Percentiles rank a stretch among this genome's conserved stretches.
Conservation (phyloP, 495 filamentous ascomycete species). For the Penicillium canescens region DNA sequence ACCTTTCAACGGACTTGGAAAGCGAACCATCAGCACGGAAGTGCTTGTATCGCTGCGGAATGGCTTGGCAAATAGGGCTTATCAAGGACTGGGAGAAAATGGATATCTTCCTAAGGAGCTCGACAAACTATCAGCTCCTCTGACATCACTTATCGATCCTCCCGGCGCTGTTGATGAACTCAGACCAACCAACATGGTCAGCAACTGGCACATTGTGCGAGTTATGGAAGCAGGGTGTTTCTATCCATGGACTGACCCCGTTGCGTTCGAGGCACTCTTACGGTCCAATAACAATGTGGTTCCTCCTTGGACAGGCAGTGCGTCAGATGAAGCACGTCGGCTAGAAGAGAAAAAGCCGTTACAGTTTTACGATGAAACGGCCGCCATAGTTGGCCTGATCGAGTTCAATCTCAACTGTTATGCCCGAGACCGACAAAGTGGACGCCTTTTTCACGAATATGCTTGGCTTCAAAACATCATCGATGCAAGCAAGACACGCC, state of each 20-base stretch:
- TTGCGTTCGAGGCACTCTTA: slow-evolving; percentile 38
- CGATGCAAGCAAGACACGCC: slow-evolving; percentile 42
- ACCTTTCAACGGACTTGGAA: slow-evolving; percentile 45
- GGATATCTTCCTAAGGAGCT: slow-evolving; percentile 25
- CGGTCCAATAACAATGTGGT: slow-evolving; percentile 32
- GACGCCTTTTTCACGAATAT: slow-evolving; percentile 31
- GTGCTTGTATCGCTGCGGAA: slow-evolving; percentile 55
- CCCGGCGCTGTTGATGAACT: slow-evolving; percentile 11
- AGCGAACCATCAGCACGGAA: slow-evolving; percentile 58
- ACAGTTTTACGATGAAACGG: slow-evolving; percentile 39
- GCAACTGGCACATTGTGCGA: slow-evolving; percentile 52
- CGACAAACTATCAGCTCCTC: slow-evolving; percentile 16
- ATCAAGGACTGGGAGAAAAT: slow-evolving; percentile 30
- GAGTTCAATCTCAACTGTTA: slow-evolving; percentile 37
- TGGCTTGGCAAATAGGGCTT: slow-evolving; percentile 45
- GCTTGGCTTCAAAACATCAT: slow-evolving; percentile 36
- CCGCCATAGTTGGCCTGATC: slow-evolving; percentile 36
- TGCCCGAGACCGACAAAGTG: slow-evolving; percentile 23
- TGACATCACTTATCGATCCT: slow-evolving; percentile 30
- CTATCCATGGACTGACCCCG: slow-evolving; percentile 37
- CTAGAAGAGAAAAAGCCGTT: slow-evolving; percentile 26
- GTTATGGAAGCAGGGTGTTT: slow-evolving; percentile 50
- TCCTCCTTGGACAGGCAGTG: slow-evolving; percentile 35
- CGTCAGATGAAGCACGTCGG: slow-evolving; percentile 15
- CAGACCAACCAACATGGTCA: slow-evolving; percentile 31